Base-by-base conservation (phyloP, 1,284 basidiomycete genomes). In the Porodaedalea pini region DNA sequence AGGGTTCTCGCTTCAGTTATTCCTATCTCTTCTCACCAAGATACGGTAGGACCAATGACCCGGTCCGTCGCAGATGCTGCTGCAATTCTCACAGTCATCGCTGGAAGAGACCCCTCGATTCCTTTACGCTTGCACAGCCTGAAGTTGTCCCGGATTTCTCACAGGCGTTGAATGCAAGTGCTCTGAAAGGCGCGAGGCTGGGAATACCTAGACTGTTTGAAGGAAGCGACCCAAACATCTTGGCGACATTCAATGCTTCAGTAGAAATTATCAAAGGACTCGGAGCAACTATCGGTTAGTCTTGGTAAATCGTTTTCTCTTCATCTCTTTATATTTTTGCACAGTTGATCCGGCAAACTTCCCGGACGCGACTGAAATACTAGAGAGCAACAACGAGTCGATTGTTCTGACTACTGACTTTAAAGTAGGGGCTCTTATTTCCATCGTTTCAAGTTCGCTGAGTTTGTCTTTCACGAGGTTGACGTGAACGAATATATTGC, bases 11-110 rank as follows among this genome's bases (percentile, higher is more conserved):
- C 50, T 49, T 4, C 53, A 82, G 83, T 85, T 1, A 71, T 85
- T 39, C 84, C 83, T 0, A 80, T 85, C 7, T 82, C 82, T 0
- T 71, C 73, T 29, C 78, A 85, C 62, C 83, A 86, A 66, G 85
- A 86, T 62, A 83, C 82, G 0, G 75, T 86, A 1, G 85, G 85
- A 0, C 84, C 85, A 0, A 78, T 86, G 62, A 71, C 78, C 0
- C 77, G 84, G 32, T 81, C 80, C 1, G 66, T 85, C 31, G 69
- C 79, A 0, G 85, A 87, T 57, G 83, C 80, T 0, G 83, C 83
- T 0, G 73, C 78, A 37, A 77, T 86, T 1, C 74, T 86, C 19
- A 77, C 77, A 7, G 64, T 80, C 37, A 86, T 87, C 51, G 83
- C 32, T 34, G 79, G 1, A 70, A 66, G 23, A 79, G 80, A 57